These are phyloP conservation scores for Heimioporus sp. DNA, from an alignment of 768 basidiomycete species.

Conservation along the genomic window DNA sequence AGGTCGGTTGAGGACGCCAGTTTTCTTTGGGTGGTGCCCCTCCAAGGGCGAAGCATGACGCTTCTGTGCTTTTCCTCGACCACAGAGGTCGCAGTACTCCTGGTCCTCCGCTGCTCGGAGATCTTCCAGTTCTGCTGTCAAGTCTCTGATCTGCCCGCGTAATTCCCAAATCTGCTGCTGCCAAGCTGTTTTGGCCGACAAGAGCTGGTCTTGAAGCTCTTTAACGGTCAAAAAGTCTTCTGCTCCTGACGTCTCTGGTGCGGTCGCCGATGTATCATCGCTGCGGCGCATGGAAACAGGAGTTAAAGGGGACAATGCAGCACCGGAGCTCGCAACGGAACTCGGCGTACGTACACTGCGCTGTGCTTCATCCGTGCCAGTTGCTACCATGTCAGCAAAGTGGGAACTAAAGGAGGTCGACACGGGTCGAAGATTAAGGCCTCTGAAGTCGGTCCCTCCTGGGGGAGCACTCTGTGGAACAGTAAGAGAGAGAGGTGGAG, in stretches of 20 bases:
- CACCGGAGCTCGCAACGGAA: constrained; percentile 40
- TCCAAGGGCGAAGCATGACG: constrained; percentile 9
- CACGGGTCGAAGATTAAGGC: constrained; percentile 69
- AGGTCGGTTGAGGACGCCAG: constrained; percentile 58
- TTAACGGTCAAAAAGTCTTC: constrained; percentile 48
- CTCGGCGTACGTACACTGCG: constrained; percentile 51
- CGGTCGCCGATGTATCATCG: constrained; percentile 29
- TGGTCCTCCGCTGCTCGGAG: constrained; percentile 43
- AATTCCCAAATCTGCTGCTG: constrained; percentile 74
- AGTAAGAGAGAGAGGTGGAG: constrained; percentile 11
- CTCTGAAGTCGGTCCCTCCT: constrained; percentile 57
- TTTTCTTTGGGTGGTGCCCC: constrained; percentile 23
- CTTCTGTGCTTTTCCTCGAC: constrained; percentile 40
- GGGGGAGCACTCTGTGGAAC: constrained; percentile 66
- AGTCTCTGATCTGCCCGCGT: constrained; percentile 67
- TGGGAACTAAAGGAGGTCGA: constrained; percentile 75
- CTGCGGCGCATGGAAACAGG: constrained; percentile 35
- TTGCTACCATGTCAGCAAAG: constrained; percentile 47
- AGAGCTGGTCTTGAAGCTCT: constrained; percentile 60
- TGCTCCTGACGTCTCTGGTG: constrained; percentile 29
- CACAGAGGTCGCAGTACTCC: constrained; percentile 59
- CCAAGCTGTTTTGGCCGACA: constrained; percentile 58
- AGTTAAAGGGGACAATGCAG: constrained; percentile 47
- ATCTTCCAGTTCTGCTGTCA: constrained; percentile 67
- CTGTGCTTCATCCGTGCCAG: constrained; percentile 27